Evolutionary conservation across 2,329 filamentous ascomycete species (phyloP), one percentile per base, ranked within the genome.

Genomic region (Didymosphaeria variabile): DNA sequence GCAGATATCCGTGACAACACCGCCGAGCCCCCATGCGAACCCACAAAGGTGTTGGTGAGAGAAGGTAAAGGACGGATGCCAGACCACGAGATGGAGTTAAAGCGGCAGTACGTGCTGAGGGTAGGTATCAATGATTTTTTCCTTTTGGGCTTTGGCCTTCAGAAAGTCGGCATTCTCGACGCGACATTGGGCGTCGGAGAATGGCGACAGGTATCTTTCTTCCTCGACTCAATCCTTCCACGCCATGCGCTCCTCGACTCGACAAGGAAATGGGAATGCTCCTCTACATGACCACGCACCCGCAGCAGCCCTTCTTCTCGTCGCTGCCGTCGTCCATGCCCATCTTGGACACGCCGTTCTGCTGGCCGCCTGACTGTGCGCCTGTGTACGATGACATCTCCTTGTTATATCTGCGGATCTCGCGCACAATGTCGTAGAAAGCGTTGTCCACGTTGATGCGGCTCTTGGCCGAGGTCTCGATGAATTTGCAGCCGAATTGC

Each of bases 381-480:
- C 90, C 90, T 64, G 89, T 88, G 80, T 96, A 92, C 62, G 92
- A 92, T 63, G 94, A 93, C 90, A 97, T 96, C 78, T 98, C 94
- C 79, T 95, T 94, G 88, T 99, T 98, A 83, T 97, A 98, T 82
- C 93, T 91, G 82, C 95, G 89, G 77, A 99, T 99, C 80, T 98
- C 95, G 78, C 95, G 91, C 61, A 99, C 95, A 71, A 98, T 94
- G 78, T 98, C 94, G 86, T 94, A 98, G 83, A 99, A 99, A 58
- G 94, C 93, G 82, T 96, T 94, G 82, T 99, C 95, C 74, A 99
- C 95, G 78, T 98, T 97, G 84, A 95, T 96, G 79, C 94, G 91
- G 65, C 94, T 97, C 84, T 98, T 99, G 69, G 95, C 95, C 45
- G 95, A 99, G 13, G 95, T 98, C 85, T 99, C 95, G 83, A 98